Conservation (phyloP, 805 yeast species). For the Yamadazyma sp. region DNA sequence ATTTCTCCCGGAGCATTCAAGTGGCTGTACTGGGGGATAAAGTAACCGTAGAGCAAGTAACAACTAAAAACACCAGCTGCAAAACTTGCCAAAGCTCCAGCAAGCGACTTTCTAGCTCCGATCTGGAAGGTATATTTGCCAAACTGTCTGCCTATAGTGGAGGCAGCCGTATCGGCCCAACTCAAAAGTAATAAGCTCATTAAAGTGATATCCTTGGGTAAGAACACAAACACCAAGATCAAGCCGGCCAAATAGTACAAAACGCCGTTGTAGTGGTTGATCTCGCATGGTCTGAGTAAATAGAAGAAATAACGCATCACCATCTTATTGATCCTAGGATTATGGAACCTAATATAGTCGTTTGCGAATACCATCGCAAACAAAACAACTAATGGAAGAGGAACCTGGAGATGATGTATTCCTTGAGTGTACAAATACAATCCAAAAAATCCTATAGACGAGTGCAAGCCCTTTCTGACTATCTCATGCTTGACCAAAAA, state of each 20-base stretch:
- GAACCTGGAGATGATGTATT: slow-evolving; percentile 53
- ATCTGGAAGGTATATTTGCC: slow-evolving; percentile 84
- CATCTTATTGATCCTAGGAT: slow-evolving; percentile 58
- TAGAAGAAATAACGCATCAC: slow-evolving; percentile 74
- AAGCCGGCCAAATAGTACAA: slow-evolving; percentile 85
- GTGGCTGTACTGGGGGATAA: slow-evolving; percentile 58
- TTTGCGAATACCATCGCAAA: slow-evolving; percentile 56
- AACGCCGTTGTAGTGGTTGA: slow-evolving; percentile 74
- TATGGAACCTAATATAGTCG: slow-evolving; percentile 67
- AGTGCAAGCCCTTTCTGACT: slow-evolving; percentile 85
- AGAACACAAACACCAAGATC: slow-evolving; percentile 62
- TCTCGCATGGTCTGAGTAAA: slow-evolving; percentile 82
- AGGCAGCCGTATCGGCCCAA: slow-evolving; percentile 98
- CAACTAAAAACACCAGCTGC: slow-evolving; percentile 67
- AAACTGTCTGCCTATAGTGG: slow-evolving; percentile 83
- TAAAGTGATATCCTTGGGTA: slow-evolving; percentile 78
- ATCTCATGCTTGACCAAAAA: slow-evolving; percentile 80
- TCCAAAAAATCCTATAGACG: slow-evolving; percentile 83
- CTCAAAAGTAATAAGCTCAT: slow-evolving; percentile 78
- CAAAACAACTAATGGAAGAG: slow-evolving; percentile 55
- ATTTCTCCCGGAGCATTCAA: slow-evolving; percentile 58
- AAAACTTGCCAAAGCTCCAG: slow-evolving; percentile 90
- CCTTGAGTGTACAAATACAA: slow-evolving; percentile 69
- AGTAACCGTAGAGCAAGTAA: slow-evolving; percentile 66
- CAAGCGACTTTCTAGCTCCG: slow-evolving; percentile 73